Evolutionary conservation across 1,284 basidiomycete species (phyloP), one percentile per base, ranked within the genome.

Genomic region (Trichosporon coremiiforme): DNA sequence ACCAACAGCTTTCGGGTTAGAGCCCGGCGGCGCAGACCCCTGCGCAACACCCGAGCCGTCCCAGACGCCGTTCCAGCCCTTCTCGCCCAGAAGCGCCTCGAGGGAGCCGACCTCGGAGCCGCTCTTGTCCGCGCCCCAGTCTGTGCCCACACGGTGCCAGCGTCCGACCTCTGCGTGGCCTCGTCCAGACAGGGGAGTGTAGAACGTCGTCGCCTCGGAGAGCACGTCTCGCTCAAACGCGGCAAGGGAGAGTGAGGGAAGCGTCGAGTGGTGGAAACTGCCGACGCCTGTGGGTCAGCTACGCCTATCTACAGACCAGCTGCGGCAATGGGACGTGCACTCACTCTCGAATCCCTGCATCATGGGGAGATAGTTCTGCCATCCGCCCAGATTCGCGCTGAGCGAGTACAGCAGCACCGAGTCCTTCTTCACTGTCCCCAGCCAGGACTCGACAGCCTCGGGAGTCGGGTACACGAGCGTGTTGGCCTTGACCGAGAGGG

Each of bases 81-180:
- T 72, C 53, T 57, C 66, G 45, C 12, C 66, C 31, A 76, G 47
- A 15, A 72, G 36, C 15, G 33, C 65, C 68, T 78, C 77, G 9
- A 76, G 74, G 57, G 79, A 76, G 2, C 81, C 81, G 7, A 76
- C 70, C 45, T 68, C 69, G 12, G 62, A 64, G 0, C 81, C 81
- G 47, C 76, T 76, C 55, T 65, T 64, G 70, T 82, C 80, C 68
- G 80, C 81, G 4, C 64, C 67, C 64, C 76, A 71, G 17, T 68
- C 55, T 36, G 31, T 69, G n/a, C 72, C 69, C 9, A 75, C 73
- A 10, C 81, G 73, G 36, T 81, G 77, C 72, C 75, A 83, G 65
- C 76, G 71, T 8, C 82, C 82, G 7, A 84, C 82, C 64, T 79
- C 73, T 3, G 76, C 78, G 0, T 75, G 74, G 4, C 76, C 77